A percentile compares a stretch with the other conserved stretches of the same genome.
phyloP scores from a whole-genome alignment of 768 basidiomycete genomes.

The Naganishia antarctica region DNA sequence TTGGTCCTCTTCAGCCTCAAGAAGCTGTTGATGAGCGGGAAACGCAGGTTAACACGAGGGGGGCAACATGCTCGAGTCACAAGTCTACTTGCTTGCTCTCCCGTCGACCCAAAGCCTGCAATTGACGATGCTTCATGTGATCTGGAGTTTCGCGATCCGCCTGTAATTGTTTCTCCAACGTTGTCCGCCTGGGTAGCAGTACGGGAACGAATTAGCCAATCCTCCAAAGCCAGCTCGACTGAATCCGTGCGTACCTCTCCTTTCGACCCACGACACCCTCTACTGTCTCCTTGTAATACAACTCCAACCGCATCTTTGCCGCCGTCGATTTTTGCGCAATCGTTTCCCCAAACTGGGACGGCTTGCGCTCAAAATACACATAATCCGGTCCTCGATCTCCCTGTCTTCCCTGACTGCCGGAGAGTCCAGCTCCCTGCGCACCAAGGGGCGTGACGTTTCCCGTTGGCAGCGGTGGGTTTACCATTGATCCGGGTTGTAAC shows the following conservation, averaged over 20 bases:
- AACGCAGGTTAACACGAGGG: background rate
- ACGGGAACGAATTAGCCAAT: constrained; percentile 3
- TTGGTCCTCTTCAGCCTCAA: constrained; percentile 82
- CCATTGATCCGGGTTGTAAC: constrained; percentile 28
- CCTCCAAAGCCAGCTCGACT: constrained; percentile 1
- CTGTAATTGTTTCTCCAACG: constrained; percentile 42
- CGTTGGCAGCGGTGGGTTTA: constrained; percentile 21
- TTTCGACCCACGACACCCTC: constrained; percentile 93
- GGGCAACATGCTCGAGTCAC: background rate
- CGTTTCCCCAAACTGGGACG: constrained; percentile 70
- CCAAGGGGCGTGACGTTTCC: constrained; percentile 22
- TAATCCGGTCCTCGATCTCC: constrained; percentile 59
- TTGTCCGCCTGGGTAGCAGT: constrained; percentile 44
- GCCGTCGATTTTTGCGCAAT: constrained; percentile 77
- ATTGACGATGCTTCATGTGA: constrained; percentile 40
- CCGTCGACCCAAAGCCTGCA: constrained; percentile 42
- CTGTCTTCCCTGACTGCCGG: background rate
- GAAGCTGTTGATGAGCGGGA: constrained; percentile 57
- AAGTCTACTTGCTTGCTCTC: constrained; percentile 44
- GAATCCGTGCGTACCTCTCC: constrained; percentile 61
- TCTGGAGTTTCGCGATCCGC: constrained; percentile 43
- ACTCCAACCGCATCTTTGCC: constrained; percentile 91
- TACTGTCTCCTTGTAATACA: constrained; percentile 94
- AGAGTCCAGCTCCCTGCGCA: background rate
- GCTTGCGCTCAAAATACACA: constrained; percentile 84